A percentile compares a stretch with the other conserved stretches of the same genome.
Evolutionary conservation across 2,329 filamentous ascomycete species (phyloP).

Genomic region (Xylaria digitata): DNA sequence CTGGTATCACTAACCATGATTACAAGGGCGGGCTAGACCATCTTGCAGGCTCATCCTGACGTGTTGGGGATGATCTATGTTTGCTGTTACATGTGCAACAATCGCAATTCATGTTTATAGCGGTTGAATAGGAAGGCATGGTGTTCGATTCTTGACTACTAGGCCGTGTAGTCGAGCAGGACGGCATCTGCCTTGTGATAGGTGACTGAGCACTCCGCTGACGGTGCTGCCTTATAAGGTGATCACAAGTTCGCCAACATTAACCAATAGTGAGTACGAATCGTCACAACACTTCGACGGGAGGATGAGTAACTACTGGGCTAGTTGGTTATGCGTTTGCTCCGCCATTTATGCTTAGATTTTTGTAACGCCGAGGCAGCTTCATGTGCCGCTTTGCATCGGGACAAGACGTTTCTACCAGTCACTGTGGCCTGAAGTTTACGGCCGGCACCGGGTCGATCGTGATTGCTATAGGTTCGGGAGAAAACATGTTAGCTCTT

Average conservation of each 20-base stretch:
- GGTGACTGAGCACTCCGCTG: not conserved
- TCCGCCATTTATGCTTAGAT: slow-evolving; percentile 1
- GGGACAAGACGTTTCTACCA: not conserved
- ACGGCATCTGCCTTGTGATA: not conserved
- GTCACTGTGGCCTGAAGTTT: not conserved
- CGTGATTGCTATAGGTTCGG: not conserved
- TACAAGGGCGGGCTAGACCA: not conserved
- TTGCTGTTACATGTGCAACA: not conserved
- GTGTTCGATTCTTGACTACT: too few species aligned
- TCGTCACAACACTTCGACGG: not conserved
- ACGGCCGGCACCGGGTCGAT: not conserved
- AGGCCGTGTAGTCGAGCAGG: not conserved
- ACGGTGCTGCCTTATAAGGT: not conserved
- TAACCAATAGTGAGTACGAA: slow-evolving; percentile 13
- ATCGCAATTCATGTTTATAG: not conserved
- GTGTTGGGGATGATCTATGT: not conserved
- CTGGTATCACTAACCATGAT: not conserved
- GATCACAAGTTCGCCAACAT: not conserved
- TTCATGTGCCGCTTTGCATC: slow-evolving; percentile 19
- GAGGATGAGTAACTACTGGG: slow-evolving; percentile 1
- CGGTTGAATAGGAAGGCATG: not conserved
- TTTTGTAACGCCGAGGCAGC: not conserved
- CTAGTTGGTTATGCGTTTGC: slow-evolving; percentile 17
- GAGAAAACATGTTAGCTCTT: slow-evolving; percentile 4
- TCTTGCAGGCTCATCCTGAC: not conserved